These are phyloP conservation scores for Macrocybe gigantea DNA, from an alignment of 768 basidiomycete species.

Conservation along the genomic window DNA sequence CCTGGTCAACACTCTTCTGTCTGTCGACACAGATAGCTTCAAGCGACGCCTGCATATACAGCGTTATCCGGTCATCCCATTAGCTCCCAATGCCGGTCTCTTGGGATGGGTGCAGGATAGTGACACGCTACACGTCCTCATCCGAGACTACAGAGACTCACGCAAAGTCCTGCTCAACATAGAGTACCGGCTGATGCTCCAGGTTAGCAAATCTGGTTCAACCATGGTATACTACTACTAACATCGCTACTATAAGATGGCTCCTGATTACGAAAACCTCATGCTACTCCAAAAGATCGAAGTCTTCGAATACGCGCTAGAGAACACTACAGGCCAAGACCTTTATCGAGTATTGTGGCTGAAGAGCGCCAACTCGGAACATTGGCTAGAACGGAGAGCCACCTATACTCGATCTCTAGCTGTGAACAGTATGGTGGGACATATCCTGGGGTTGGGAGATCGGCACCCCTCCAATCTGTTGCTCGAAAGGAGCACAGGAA, in stretches of 20 bases:
- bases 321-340: constrained; percentile 98
- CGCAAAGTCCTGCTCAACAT: constrained; percentile 96
- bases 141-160: constrained; percentile 93
- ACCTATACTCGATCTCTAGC: constrained; percentile 95
- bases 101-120: constrained; percentile 94
- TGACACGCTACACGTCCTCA: constrained; percentile 93
- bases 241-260: constrained; percentile 62
- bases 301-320: constrained; percentile 97
- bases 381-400: constrained; percentile 95
- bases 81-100: constrained; percentile 93
- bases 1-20: constrained; percentile 90
- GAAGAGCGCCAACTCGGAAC: constrained; percentile 91
- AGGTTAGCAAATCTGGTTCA: constrained; percentile 42
- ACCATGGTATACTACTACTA: not conserved
- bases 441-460: constrained; percentile 96
- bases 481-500: constrained; percentile 85
- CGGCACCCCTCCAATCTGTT: constrained; percentile 95
- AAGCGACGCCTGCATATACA: constrained; percentile 95
- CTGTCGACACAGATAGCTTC: constrained; percentile 91
- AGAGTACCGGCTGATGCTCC: constrained; percentile 97
- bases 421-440: constrained; percentile 97
- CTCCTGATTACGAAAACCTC: constrained; percentile 94
- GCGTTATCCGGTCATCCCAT: constrained; percentile 85
- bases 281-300: constrained; percentile 96
- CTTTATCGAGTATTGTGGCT: constrained; percentile 96